Conservation (phyloP, 31 red algal genomes). For the Endocladia muricata region DNA sequence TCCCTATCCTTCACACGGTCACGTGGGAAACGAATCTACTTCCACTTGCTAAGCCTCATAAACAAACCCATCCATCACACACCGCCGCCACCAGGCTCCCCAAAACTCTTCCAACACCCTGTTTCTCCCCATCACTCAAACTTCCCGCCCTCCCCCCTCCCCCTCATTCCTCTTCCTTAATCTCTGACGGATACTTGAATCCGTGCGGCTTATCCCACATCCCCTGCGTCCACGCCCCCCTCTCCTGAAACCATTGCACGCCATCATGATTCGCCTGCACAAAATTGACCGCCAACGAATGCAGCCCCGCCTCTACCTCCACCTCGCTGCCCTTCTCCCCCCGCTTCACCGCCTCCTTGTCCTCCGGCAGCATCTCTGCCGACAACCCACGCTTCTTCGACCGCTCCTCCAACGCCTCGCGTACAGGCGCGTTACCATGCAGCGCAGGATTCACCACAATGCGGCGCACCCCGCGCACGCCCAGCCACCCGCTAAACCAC, state of each 20-base stretch:
- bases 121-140: too few relatives aligned
- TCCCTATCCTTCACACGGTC: too few relatives aligned
- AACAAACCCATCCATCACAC: too few relatives aligned
- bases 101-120: too few relatives aligned
- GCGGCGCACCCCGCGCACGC: background rate
- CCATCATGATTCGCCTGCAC: background rate
- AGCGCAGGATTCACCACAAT: constrained; percentile 8
- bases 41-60: too few relatives aligned
- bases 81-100: too few relatives aligned
- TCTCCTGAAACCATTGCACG: background rate
- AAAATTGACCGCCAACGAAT: background rate
- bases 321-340: background rate
- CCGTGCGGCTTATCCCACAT: constrained; percentile 4
- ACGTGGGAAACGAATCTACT: too few relatives aligned
- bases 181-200: constrained; percentile 1
- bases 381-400: background rate
- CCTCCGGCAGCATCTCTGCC: background rate
- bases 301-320: background rate
- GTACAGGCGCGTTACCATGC: background rate
- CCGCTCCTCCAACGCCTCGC: background rate
- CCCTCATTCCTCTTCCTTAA: background rate
- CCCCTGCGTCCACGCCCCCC: background rate
- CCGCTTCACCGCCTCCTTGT: too few relatives aligned
- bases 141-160: background rate
- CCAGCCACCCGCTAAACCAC: constrained; percentile 17